phyloP scores from a whole-genome alignment of 2,329 filamentous ascomycete species.

The Diplodia scrobiculata region DNA sequence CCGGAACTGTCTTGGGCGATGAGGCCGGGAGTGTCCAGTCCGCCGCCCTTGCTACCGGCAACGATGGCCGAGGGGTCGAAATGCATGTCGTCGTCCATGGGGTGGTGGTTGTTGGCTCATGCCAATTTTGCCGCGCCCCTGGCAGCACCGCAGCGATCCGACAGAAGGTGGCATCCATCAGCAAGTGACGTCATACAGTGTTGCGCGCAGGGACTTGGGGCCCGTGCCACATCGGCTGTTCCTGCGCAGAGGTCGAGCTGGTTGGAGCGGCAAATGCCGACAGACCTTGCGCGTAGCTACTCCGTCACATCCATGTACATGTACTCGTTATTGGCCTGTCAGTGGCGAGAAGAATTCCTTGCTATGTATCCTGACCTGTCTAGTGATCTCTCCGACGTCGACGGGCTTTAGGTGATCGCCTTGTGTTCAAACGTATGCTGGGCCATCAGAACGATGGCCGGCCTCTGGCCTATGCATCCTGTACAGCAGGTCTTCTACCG shows the following conservation, averaged over 20 bases:
- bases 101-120: not conserved
- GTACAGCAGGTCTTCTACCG: no score
- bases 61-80: slow-evolving; percentile 44
- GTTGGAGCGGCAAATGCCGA: slow-evolving; percentile 1
- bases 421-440: no score
- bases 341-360: no score
- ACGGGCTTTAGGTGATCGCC: no score
- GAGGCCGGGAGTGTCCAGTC: slow-evolving; percentile 35
- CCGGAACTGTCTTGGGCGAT: slow-evolving; percentile 21
- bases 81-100: slow-evolving; percentile 43
- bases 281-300: not conserved
- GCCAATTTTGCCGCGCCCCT: not conserved
- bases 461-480: no score
- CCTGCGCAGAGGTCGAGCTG: slow-evolving; percentile 5
- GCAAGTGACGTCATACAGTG: slow-evolving; percentile 7
- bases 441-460: no score
- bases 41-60: slow-evolving; percentile 39
- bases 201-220: not conserved
- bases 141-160: not conserved
- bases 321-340: not conserved
- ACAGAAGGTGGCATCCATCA: not conserved
- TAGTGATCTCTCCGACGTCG: no score
- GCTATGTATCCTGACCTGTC: no score
- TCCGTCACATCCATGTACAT: not conserved
- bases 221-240: not conserved